phyloP scores from a whole-genome alignment of 169 alveolate genomes.

The Pseudocohnilembus persalinus region DNA sequence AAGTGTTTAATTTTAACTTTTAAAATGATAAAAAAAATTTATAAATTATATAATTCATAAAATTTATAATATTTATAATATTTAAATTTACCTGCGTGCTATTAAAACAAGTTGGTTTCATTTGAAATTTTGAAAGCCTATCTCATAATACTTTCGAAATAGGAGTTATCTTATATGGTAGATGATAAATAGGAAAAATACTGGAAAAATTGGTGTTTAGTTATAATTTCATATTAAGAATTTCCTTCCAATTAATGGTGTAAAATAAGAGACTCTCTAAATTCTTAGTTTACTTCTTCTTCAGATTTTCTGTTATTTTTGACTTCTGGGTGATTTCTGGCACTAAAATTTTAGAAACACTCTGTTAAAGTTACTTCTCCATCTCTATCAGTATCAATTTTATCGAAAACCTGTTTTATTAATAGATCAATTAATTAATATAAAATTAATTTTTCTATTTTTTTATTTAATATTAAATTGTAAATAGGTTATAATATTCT shows the following conservation, averaged over 20 bases:
- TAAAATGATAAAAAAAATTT: too few relatives aligned
- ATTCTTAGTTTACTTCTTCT: conserved; percentile 60
- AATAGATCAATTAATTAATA: too few relatives aligned
- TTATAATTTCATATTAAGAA: conserved; percentile 45
- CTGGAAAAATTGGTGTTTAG: conserved; percentile 62
- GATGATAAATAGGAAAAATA: conserved; percentile 61
- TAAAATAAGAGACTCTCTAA: conserved; percentile 54
- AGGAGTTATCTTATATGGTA: conserved; percentile 62
- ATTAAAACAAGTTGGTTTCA: neutral
- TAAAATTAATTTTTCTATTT: too few relatives aligned
- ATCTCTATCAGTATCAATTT: conserved; percentile 45
- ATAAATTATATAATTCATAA: too few relatives aligned
- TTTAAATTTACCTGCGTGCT: neutral
- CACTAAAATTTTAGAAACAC: conserved; percentile 46
- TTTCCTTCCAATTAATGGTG: conserved; percentile 55
- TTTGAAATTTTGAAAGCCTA: conserved; percentile 39
- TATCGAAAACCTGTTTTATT: conserved; percentile 35
- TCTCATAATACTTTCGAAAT: conserved; percentile 53
- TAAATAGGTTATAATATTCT: too few relatives aligned
- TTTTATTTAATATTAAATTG: too few relatives aligned
- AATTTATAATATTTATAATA: too few relatives aligned
- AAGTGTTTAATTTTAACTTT: too few relatives aligned
- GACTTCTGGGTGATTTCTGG: conserved; percentile 68
- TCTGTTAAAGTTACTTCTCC: conserved; percentile 46
- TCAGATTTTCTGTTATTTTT: conserved; percentile 61